A percentile compares a stretch with the other conserved stretches of the same genome.
Conservation (phyloP, 2,329 filamentous ascomycete genomes). For the Aspergillus latus region DNA sequence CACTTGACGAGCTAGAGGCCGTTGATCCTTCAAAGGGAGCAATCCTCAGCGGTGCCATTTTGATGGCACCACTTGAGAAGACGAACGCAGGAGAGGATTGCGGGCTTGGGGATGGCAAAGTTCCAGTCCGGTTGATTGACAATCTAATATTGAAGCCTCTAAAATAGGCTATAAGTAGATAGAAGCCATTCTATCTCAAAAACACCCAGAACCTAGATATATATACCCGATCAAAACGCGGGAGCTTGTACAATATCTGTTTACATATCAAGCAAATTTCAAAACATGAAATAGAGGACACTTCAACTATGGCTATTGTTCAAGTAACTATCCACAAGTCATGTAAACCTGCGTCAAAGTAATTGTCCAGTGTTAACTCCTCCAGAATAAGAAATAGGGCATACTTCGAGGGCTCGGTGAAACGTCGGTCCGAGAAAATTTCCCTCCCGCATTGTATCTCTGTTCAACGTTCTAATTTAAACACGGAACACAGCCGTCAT, state of each 20-base stretch:
- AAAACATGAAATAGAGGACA: too few relatives aligned
- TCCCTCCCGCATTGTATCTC: constrained; percentile 21
- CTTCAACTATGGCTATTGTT: too few relatives aligned
- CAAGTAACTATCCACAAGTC: too few relatives aligned
- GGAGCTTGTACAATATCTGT: background rate
- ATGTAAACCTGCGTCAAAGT: too few relatives aligned
- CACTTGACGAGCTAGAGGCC: constrained; percentile 71
- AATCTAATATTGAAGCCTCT: constrained; percentile 70
- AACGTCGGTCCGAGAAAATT: constrained; percentile 35
- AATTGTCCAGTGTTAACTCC: too few relatives aligned
- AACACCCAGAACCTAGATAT: background rate
- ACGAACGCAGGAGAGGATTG: constrained; percentile 68
- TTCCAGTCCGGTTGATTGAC: constrained; percentile 84
- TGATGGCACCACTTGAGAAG: constrained; percentile 79
- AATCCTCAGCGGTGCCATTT: constrained; percentile 85
- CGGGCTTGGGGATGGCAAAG: constrained; percentile 69
- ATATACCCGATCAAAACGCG: background rate
- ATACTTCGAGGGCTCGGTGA: constrained; percentile 30
- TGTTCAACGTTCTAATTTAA: background rate
- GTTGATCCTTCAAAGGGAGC: constrained; percentile 72
- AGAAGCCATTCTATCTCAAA: background rate
- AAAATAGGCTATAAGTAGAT: background rate
- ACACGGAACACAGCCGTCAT: background rate
- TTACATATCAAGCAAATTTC: background rate
- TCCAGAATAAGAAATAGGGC: constrained; percentile 33